A percentile compares a stretch with the other conserved stretches of the same genome.
These are phyloP conservation scores for Ophiorrhiza pumila DNA, from an alignment of 257 asterid genomes.

Conservation along the genomic window DNA sequence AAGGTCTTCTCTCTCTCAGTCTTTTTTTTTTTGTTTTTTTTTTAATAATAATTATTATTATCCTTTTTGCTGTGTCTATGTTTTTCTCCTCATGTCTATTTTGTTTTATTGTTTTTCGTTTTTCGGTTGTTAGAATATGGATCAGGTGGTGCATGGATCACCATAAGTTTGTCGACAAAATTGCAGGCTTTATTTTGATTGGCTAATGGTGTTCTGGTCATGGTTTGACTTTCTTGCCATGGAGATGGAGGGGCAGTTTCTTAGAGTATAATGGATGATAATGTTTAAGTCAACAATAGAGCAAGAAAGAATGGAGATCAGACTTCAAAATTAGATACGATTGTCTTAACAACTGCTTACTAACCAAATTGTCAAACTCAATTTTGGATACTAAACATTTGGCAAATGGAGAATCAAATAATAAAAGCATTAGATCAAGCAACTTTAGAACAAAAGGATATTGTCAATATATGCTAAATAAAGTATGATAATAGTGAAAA, in stretches of 20 bases:
- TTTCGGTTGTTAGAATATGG: background rate
- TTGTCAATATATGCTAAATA: too few relatives aligned
- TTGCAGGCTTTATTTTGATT: background rate
- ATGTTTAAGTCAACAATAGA: background rate
- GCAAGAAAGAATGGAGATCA: background rate
- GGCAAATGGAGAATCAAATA: background rate
- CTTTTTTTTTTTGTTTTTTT: background rate
- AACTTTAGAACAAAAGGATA: too few relatives aligned
- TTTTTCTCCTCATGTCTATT: constrained; percentile 9
- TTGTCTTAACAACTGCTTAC: background rate
- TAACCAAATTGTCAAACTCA: background rate
- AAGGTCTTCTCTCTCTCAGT: constrained; percentile 18
- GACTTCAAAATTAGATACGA: background rate
- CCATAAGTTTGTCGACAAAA: background rate
- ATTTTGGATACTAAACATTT: background rate
- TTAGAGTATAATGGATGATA: background rate
- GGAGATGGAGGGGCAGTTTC: background rate
- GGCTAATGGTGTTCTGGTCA: background rate
- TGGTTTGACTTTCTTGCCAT: background rate
- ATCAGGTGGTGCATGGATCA: constrained; percentile 15
- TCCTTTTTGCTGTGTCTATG: background rate
- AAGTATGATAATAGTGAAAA: too few relatives aligned
- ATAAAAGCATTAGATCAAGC: background rate
- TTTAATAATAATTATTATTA: background rate
- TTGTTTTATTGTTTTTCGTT: background rate